Percentiles rank a stretch among this genome's conserved stretches.
phyloP scores from a whole-genome alignment of 306 rosid genomes.

The Canavalia gladiata region DNA sequence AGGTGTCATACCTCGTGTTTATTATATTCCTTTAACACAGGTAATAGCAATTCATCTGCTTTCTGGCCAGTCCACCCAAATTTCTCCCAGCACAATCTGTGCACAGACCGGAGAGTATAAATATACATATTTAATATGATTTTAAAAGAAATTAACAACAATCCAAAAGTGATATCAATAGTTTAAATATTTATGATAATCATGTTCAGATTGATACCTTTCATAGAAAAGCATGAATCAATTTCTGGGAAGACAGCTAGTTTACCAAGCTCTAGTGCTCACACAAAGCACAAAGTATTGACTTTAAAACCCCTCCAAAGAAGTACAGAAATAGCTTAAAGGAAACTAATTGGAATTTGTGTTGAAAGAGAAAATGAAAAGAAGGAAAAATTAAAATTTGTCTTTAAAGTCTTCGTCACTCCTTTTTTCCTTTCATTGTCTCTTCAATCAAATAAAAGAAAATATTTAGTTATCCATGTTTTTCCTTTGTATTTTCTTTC shows the following conservation, averaged over 20 bases:
- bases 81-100: conserved; percentile 96
- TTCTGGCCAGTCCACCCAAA: conserved; percentile 90
- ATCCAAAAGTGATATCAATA: conserved; percentile 12
- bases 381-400: too few species aligned
- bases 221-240: conserved; percentile 17
- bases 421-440: too few species aligned
- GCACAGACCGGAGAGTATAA: conserved; percentile 18
- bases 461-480: too few species aligned
- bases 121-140: conserved; percentile 24
- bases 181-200: conserved; percentile 16
- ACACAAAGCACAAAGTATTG: background rate
- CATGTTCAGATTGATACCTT: background rate
- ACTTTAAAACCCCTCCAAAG: background rate
- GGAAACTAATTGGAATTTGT: background rate
- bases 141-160: background rate
- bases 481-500: too few species aligned
- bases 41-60: conserved; percentile 86
- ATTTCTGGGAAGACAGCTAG: background rate
- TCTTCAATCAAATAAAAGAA: too few species aligned
- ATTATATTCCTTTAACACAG: conserved; percentile 86
- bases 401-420: too few species aligned
- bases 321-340: conserved; percentile 4
- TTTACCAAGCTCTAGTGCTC: conserved; percentile 15
- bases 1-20: conserved; percentile 75
- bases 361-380: too few species aligned